Base-by-base conservation (phyloP, 495 filamentous ascomycete genomes). In the Cairneyella variabilis region DNA sequence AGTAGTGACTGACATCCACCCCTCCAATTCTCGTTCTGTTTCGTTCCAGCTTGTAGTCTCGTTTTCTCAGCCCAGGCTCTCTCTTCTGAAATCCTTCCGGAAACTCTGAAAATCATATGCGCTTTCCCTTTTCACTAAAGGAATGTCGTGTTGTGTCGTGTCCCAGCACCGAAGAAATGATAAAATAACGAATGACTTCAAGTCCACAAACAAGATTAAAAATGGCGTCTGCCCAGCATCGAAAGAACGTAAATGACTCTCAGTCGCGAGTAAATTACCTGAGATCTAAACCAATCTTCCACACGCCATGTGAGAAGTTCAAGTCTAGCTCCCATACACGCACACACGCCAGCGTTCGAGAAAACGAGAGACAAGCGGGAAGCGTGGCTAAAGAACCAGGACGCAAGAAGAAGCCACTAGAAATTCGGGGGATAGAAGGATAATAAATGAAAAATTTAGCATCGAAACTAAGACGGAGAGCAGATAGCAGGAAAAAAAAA, bases 1-100 rank as follows among this genome's bases (percentile, higher is more conserved):
- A 7, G 18, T 47, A 32, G 27, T 34, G 32, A 28, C 30, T 56
- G 44, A 48, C 53, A 56, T 56, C 38, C 53, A 56, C 17, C 37
- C 34, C 21, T 44, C 23, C 5, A 8, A 11, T 23, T 26, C 23
- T 26, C 18, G 22, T 32, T 32, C 28, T 32, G 28, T 32, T 14
- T 32, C 28, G 28, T 32, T 32, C 28, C 28, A 32, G 28, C 14
- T 32, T 32, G 28, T 6, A 6, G 28, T 32, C 28, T 32, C 28
- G 28, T 14, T 7, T 7, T 11, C 9, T 14, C 6, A 20, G 9
- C 36, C 18, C 9, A 38, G 46, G 30, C 25, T 25, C 28, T 49
- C 46, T 25, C 17, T 12, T 16, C 21, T 18, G 17, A 4, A 14
- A 18, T 14, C 11, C 44, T 25, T 47, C 26, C 14, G 34, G 26